Base-by-base conservation (phyloP, 2,329 filamentous ascomycete species). In the Botrytis deweyae region DNA sequence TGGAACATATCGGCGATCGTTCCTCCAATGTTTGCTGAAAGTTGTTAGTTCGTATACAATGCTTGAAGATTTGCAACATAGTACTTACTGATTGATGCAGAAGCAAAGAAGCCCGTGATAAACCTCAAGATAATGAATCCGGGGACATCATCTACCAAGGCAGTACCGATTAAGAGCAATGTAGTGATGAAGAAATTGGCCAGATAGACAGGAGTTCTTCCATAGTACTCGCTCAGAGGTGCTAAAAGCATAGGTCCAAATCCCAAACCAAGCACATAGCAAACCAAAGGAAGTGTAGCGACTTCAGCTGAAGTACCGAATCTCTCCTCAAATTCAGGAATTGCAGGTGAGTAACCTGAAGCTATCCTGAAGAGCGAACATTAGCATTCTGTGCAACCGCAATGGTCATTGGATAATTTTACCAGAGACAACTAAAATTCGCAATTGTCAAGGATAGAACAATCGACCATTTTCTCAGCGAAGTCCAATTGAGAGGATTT, bases 81-180 rank as follows among this genome's bases (percentile, higher is more conserved):
- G 5, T 58, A 29, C 70, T 52, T 40, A 72, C 70, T 72, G 42
- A 72, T 72, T 46, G 70, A 68, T 67, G 70, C 63, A 68, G 62
- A 3, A 84, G 84, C 66, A 87, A 84, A 9, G 86, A 85, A 80
- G 0, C 86, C 86, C 0, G 85, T 82, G 3, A 88, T 78, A 74
- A 88, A 86, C 0, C 86, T 83, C 68, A 87, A 85, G 3, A 81
- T 82, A 55, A 86, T 81, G 16, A 86, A 80, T 8, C 83, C 83
- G 0, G 81, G 81, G 14, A 86, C 81, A 67, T 84, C 85, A 1
- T 87, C 87, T 0, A 89, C 86, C 18, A 92, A 83, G 0, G 89
- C 91, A 73, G 89, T 91, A 0, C 88, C 90, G 73, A 93, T 84
- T 29, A 87, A 85, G 76, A 92, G 86, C n/a, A 92, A 79, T 0